Conservation (phyloP, 208 protist genomes). For the Wallacemonas sp. region DNA sequence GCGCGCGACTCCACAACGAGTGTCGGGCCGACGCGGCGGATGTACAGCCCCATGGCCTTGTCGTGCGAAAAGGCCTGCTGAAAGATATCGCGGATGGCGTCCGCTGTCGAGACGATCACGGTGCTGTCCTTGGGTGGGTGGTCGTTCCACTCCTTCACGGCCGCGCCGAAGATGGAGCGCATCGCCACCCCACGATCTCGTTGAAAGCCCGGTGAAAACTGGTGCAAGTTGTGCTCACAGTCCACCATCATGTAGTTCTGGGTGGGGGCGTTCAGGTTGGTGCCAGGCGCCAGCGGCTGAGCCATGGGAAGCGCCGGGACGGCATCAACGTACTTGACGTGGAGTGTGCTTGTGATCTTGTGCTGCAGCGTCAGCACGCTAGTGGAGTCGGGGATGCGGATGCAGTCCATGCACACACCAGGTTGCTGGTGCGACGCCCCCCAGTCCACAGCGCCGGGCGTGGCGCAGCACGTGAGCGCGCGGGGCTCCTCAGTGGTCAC, state of each 20-base stretch:
- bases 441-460: neutral
- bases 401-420: slow-evolving; percentile 2
- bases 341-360: slow-evolving; percentile 33
- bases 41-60: slow-evolving; percentile 57
- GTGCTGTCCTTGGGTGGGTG: slow-evolving; percentile 37
- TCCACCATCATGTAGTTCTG: slow-evolving; percentile 78
- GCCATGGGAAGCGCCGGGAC: slow-evolving; percentile 63
- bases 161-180: slow-evolving; percentile 52
- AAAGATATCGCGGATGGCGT: slow-evolving; percentile 74
- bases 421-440: neutral
- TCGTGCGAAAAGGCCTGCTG: slow-evolving; percentile 52
- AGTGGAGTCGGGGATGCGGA: slow-evolving; percentile 7
- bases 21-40: slow-evolving; percentile 64
- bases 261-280: slow-evolving; percentile 70
- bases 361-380: slow-evolving; percentile 4
- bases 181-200: slow-evolving; percentile 62
- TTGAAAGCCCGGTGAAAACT: slow-evolving; percentile 77
- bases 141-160: slow-evolving; percentile 62
- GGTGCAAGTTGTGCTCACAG: slow-evolving; percentile 67
- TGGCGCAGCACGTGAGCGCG: neutral
- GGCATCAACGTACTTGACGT: slow-evolving; percentile 66
- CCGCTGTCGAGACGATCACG: slow-evolving; percentile 64
- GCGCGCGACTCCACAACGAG: slow-evolving; percentile 64
- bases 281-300: slow-evolving; percentile 48
- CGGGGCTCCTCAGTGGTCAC: neutral